Evolutionary conservation across 805 yeast genomes (phyloP), one percentile per base, ranked within the genome.

Genomic region (Spencermartinsiella europaea): DNA sequence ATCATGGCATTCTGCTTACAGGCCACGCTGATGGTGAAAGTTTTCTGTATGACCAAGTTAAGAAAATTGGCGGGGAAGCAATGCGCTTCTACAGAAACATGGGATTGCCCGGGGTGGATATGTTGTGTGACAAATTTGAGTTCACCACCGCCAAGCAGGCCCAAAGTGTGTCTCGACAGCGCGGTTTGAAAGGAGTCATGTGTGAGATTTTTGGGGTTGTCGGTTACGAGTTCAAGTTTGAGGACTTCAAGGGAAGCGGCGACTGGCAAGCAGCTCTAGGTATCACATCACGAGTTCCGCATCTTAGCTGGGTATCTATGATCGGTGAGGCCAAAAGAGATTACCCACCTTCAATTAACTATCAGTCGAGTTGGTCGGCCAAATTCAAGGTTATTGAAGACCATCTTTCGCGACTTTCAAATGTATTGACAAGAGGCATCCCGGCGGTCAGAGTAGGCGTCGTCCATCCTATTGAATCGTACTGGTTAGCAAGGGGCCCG

Each of bases 251-350:
- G 20, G 40, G 21, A 8, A 20, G 16, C 12, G 42, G 46, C 7
- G 46, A 44, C 37, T 44, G 46, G 46, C 46, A 21, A 3, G 46
- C 42, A 14, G 46, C 46, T 7, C 37, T 25, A 16, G 46, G 46
- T 14, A 34, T 44, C 19, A 44, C 46, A 10, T 15, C 17, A 16
- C 34, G 46, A 19, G 46, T 44, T 8, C 46, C 38, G 20, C 46
- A 44, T 25, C 36, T 44, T n/a, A 44, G 33, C 25, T 44, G 46
- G 46, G 40, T 44, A 5, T 19, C 33, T 27, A 44, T 44, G 46
- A 27, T 21, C 3, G 37, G 46, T 21, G 37, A 31, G 27, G 46
- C 37, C 25, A 44, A 44, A 17, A 34, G 46, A 22, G 46, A 44
- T 17, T 44, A 44, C 17, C 46, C 46, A 3, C 31, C 46, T 14